Conservation (phyloP, 306 rosid genomes). For the Rosa lucieae region DNA sequence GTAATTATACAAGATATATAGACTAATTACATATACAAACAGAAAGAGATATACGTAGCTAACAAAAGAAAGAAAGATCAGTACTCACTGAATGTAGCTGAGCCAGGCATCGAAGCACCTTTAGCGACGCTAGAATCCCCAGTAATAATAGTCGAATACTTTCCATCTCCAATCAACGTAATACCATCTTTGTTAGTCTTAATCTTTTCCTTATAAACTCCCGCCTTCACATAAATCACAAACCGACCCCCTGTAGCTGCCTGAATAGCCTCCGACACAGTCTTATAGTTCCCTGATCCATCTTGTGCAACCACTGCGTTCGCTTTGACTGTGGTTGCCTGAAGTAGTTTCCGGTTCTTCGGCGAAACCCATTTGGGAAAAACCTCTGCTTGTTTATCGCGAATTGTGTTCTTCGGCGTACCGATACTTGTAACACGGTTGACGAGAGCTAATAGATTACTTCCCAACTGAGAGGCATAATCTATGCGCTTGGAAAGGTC, state of each 20-base stretch:
- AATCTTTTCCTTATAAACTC: conserved; percentile 54
- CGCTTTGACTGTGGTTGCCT: conserved; percentile 31
- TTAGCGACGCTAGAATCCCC: conserved; percentile 28
- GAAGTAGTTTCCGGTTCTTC: conserved; percentile 34
- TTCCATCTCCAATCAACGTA: conserved; percentile 58
- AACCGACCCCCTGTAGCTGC: conserved; percentile 48
- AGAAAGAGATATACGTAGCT: not conserved
- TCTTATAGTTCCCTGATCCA: conserved; percentile 46
- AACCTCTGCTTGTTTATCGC: not conserved
- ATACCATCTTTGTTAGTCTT: conserved; percentile 40
- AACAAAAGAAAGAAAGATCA: not conserved
- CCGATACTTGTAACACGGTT: conserved; percentile 23
- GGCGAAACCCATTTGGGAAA: conserved; percentile 43
- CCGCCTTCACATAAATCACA: conserved; percentile 54
- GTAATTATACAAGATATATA: too few relatives aligned
- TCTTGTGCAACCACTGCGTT: conserved; percentile 48
- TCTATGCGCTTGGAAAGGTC: conserved; percentile 36
- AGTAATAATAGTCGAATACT: conserved; percentile 38
- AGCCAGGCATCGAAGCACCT: conserved; percentile 31
- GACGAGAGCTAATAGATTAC: conserved; percentile 48
- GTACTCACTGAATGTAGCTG: conserved; percentile 49
- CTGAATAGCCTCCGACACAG: conserved; percentile 45
- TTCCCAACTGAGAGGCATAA: conserved; percentile 38
- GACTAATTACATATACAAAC: not conserved
- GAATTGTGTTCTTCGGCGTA: not conserved